Percentiles rank a stretch among this genome's conserved stretches.
These are phyloP conservation scores for Trichosporon sp. DNA, from an alignment of 1,284 basidiomycete genomes.

Conservation along the genomic window DNA sequence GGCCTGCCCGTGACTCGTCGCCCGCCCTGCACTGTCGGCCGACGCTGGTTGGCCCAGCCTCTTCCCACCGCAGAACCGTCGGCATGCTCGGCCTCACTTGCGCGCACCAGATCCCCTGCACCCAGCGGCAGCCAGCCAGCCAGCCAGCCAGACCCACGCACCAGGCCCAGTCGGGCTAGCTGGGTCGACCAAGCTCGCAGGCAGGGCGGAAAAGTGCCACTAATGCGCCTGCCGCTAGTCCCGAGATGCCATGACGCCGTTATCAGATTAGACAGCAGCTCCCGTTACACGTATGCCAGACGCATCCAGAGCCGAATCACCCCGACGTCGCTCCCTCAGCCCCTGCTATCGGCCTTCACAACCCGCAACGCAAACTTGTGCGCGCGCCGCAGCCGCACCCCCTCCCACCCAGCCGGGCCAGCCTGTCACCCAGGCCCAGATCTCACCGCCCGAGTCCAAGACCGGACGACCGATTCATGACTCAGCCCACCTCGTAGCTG, in stretches of 20 bases:
- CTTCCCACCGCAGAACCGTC: background rate
- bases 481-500: background rate
- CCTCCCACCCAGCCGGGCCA: background rate
- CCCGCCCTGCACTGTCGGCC: background rate
- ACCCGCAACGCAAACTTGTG: background rate
- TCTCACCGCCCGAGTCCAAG: background rate
- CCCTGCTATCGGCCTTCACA: background rate
- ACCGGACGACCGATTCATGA: background rate
- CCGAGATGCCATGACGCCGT: conserved; percentile 1
- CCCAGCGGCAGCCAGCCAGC: too few species aligned
- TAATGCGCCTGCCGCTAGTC: background rate
- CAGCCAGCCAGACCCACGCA: background rate
- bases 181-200: background rate
- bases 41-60: background rate
- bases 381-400: background rate
- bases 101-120: background rate
- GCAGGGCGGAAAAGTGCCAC: background rate
- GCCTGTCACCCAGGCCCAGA: background rate
- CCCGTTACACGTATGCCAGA: background rate
- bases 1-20: background rate
- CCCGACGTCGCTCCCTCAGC: background rate
- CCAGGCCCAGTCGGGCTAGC: background rate
- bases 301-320: background rate
- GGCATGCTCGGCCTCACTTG: background rate
- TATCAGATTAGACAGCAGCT: conserved; percentile 21